Base-by-base conservation (phyloP, 495 filamentous ascomycete species). In the Penicillium riverlandense region DNA sequence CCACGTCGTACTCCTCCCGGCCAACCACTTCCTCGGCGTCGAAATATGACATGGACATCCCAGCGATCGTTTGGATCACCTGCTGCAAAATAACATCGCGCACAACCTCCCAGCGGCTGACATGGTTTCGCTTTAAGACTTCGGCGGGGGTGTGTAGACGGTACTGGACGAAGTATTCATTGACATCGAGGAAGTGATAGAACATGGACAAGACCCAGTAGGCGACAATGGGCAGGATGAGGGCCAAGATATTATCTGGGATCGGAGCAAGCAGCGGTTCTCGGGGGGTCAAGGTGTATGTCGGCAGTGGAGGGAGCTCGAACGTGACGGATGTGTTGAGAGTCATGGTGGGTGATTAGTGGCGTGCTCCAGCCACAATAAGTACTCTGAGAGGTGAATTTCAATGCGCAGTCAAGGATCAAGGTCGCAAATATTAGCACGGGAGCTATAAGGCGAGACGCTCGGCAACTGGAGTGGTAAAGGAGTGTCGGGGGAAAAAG, bases 131-230 rank as follows among this genome's bases (percentile, higher is more conserved):
- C 63, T 87, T 85, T 12, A 82, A 59, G 42, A 96, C 76, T 56
- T 96, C 91, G 40, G 85, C 88, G 27, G 91, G 90, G 0, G 91
- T 96, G 72, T 96, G 91, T 35, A 96, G 70, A 40, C 91, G 83
- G 67, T 96, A 94, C 51, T 90, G 76, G 29, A 87, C 79, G 58
- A 92, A 91, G 34, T 87, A 75, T 59, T 92, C 84, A 59, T 82
- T 79, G 38, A 80, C 67, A 67, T 96, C 90, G 55, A 96, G 75
- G 48, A 80, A 58, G 67, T 96, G 88, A 69, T 92, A 98, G 56
- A 92, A 63, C 61, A 86, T 67, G n/a, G 90, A 95, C 34, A 94
- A 53, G 28, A 65, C 67, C 91, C 92, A 96, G 72, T 97, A 97
- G 34, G 85, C 87, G 53, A 86, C 58, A 40, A 94, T 76, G n/a